Conservation (phyloP, 1,284 basidiomycete genomes). For the Cutaneotrichosporon dermatis region DNA sequence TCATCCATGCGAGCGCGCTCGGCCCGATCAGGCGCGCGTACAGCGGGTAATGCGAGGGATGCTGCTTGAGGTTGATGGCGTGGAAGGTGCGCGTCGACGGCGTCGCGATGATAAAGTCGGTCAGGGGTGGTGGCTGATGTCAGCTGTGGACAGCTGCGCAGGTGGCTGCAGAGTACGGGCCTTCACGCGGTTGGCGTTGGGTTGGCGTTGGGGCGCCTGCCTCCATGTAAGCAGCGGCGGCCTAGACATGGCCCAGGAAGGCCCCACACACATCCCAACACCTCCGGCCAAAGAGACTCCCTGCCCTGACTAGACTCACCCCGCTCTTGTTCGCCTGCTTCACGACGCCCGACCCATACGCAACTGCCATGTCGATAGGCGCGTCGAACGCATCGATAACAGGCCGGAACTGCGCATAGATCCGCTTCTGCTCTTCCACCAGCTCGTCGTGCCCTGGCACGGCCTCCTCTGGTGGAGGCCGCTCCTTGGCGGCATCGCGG, state of each 20-base stretch:
- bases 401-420: slow-evolving; percentile 34
- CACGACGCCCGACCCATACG: slow-evolving; percentile 47
- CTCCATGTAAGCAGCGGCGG: no score
- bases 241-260: no score
- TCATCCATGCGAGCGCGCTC: slow-evolving; percentile 67
- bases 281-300: no score
- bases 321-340: slow-evolving; percentile 39
- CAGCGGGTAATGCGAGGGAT: slow-evolving; percentile 83
- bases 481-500: neutral
- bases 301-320: slow-evolving; percentile 20
- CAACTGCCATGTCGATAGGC: slow-evolving; percentile 43
- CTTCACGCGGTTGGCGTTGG: no score
- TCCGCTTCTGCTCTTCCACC: slow-evolving; percentile 6
- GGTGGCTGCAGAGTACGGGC: no score
- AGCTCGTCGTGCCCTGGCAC: neutral
- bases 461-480: no score
- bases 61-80: slow-evolving; percentile 84
- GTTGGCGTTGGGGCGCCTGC: no score
- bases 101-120: slow-evolving; percentile 94
- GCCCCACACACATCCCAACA: no score
- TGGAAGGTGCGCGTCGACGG: slow-evolving; percentile 90
- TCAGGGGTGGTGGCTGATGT: slow-evolving; percentile 60
- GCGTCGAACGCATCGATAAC: slow-evolving; percentile 36
- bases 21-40: slow-evolving; percentile 70
- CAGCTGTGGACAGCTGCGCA: neutral